Percentiles rank a stretch among this genome's conserved stretches.
phyloP scores from a whole-genome alignment of 208 protist species.

The Leptomonas pyrrhocoris region DNA sequence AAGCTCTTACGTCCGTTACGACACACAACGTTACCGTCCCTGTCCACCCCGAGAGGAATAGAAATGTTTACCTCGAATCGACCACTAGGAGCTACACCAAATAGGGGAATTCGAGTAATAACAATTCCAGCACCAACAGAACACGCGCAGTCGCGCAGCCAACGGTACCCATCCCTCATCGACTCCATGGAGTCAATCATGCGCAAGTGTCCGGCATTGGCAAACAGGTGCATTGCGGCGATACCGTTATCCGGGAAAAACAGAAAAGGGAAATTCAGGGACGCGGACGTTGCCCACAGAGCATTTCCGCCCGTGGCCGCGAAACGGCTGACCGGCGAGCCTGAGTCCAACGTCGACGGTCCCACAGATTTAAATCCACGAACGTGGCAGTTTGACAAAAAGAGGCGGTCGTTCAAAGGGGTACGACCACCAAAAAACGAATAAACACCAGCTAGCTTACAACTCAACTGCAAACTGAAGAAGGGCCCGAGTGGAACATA shows the following conservation, averaged over 20 bases:
- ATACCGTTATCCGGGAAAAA: slow-evolving; percentile 84
- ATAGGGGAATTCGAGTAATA: slow-evolving; percentile 81
- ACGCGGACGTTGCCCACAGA: slow-evolving; percentile 81
- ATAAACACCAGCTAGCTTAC: slow-evolving; percentile 69
- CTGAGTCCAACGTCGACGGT: slow-evolving; percentile 70
- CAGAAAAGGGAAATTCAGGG: slow-evolving; percentile 83
- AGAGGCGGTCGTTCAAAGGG: slow-evolving; percentile 86
- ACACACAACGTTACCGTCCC: slow-evolving; percentile 53
- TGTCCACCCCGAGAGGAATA: slow-evolving; percentile 69
- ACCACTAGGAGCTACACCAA: slow-evolving; percentile 74
- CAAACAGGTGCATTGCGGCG: slow-evolving; percentile 84
- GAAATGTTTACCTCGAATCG: slow-evolving; percentile 85
- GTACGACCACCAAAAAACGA: slow-evolving; percentile 58
- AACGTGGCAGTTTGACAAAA: slow-evolving; percentile 79
- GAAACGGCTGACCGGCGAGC: slow-evolving; percentile 34
- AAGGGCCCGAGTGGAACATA: slow-evolving; percentile 75
- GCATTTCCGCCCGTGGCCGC: slow-evolving; percentile 84
- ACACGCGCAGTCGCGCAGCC: slow-evolving; percentile 67
- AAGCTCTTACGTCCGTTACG: slow-evolving; percentile 52
- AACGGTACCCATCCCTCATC: slow-evolving; percentile 50
- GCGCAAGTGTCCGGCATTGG: slow-evolving; percentile 74
- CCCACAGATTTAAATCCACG: slow-evolving; percentile 81
- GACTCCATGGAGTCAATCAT: slow-evolving; percentile 55
- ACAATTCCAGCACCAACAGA: slow-evolving; percentile 81
- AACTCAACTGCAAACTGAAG: slow-evolving; percentile 78